phyloP scores from a whole-genome alignment of 306 rosid genomes.

The Corylus heterophylla region DNA sequence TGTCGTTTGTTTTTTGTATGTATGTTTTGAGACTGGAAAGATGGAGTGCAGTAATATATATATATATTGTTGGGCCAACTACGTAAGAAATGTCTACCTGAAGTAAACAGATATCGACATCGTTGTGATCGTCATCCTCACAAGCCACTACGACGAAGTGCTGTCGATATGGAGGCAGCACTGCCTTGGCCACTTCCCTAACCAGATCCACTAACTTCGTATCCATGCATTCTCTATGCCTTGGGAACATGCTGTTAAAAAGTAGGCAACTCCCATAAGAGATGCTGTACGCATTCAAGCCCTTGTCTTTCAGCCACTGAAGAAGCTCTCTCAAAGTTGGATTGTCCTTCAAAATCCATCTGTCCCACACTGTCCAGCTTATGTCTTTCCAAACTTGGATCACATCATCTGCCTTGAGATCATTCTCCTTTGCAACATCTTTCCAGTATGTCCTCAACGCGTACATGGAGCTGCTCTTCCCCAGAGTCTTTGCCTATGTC shows the following conservation, averaged over 20 bases:
- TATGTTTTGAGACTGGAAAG: no score
- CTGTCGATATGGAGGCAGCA: constrained; percentile 22
- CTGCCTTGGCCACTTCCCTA: constrained; percentile 36
- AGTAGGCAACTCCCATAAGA: constrained; percentile 41
- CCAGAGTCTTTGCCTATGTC: not conserved
- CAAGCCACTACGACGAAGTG: constrained; percentile 37
- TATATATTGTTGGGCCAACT: not conserved
- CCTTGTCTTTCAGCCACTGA: constrained; percentile 34
- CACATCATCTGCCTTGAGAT: not conserved
- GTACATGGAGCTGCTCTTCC: not conserved
- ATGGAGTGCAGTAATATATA: no score
- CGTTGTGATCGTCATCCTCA: constrained; percentile 36
- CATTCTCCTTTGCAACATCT: not conserved
- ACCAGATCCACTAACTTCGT: constrained; percentile 34
- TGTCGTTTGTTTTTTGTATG: no score
- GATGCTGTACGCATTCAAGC: constrained; percentile 33
- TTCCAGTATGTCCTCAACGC: not conserved
- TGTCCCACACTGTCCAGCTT: constrained; percentile 40
- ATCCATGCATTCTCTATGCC: constrained; percentile 35
- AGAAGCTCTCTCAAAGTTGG: constrained; percentile 35
- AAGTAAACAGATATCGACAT: constrained; percentile 35
- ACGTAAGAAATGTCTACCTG: constrained; percentile 18
- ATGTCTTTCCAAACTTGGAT: constrained; percentile 13
- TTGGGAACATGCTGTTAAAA: constrained; percentile 36
- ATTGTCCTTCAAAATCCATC: constrained; percentile 33